A percentile compares a stretch with the other conserved stretches of the same genome.
phyloP scores from a whole-genome alignment of 257 asterid genomes.

The Solanum pennellii region DNA sequence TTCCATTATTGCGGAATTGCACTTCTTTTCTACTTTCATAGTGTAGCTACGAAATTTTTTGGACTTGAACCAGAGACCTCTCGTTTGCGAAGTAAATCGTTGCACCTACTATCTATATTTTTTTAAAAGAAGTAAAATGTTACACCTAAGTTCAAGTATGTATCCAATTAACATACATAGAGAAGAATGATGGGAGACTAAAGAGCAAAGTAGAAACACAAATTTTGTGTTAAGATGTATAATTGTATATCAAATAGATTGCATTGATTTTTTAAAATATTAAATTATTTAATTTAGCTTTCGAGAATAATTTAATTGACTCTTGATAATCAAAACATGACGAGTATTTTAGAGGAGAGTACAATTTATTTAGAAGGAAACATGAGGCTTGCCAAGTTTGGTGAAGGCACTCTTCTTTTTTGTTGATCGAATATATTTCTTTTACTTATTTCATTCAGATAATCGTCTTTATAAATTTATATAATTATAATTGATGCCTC shows the following conservation, averaged over 20 bases:
- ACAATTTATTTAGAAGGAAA: neutral
- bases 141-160: neutral
- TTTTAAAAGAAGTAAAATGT: neutral
- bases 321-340: neutral
- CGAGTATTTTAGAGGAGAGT: neutral
- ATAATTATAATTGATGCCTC: too few relatives aligned
- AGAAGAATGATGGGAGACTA: neutral
- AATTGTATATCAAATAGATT: too few relatives aligned
- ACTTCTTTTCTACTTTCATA: neutral
- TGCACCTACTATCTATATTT: neutral
- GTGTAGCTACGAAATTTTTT: neutral
- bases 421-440: neutral
- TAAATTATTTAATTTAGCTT: neutral
- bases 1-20: neutral
- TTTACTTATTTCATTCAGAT: neutral
- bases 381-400: neutral
- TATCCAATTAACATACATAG: neutral
- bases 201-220: neutral
- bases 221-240: neutral
- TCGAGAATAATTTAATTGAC: neutral
- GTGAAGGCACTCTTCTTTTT: too few relatives aligned
- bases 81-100: neutral
- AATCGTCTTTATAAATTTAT: too few relatives aligned
- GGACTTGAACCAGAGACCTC: neutral
- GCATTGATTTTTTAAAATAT: neutral